Evolutionary conservation across 2,329 filamentous ascomycete species (phyloP), one percentile per base, ranked within the genome.

Genomic region (Aspergillus luchuensis): DNA sequence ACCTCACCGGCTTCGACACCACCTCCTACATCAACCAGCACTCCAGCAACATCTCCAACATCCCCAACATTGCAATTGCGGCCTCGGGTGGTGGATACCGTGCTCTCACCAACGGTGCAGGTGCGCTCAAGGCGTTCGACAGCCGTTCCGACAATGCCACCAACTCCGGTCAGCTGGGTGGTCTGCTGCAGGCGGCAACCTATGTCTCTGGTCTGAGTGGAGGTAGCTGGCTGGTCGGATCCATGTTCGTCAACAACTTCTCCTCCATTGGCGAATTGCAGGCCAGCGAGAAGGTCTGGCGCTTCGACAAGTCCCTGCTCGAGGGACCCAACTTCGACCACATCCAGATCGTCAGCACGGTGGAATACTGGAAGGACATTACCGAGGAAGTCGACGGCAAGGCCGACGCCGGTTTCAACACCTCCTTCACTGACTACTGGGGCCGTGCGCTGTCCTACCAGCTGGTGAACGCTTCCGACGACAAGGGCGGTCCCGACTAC

Each of bases 361-460:
- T 80, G 2, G 77, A 83, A 28, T 93, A 93, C 74, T 92, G 86
- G 71, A 74, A 75, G 1, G 79, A 86, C 17, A 74, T 93, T 15
- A 70, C 78, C 7, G 74, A 84, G n/a, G 78, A 84, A 17, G 89
- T 92, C 1, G 65, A 78, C 0, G 79, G 74, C 7, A 95, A 94
- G 76, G 67, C 71, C 0, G 75, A 88, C 57, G 88, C 88, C 15
- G 85, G 86, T 0, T 92, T 83, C 70, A 79, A 87, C 53, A 85
- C 84, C 3, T 90, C 90, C 10, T 82, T 96, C 59, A 96, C 92
- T 0, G 92, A 97, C 77, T 92, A 91, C 75, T 96, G 92, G 81
- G 91, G 91, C 28, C 89, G 92, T 60, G 91, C 91, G 50, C 82
- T 97, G n/a, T 89, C 89, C 1, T 96, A 90, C 76, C 92, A 97